Evolutionary conservation across 1,139 yeast genomes (phyloP).

Genomic region (Candida sp.): DNA sequence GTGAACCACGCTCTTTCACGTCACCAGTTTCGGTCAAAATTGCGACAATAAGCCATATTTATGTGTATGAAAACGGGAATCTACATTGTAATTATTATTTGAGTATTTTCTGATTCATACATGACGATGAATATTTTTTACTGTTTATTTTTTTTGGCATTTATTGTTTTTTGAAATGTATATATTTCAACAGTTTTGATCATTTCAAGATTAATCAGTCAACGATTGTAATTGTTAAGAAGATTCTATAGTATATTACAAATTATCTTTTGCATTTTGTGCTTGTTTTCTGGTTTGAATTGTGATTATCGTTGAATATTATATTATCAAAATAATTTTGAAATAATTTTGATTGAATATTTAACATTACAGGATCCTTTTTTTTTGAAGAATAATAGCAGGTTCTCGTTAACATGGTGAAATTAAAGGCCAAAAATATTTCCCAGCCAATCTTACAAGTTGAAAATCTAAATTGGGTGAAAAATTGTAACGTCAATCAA

Average conservation of each 20-base stretch:
- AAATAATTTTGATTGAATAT: too few relatives aligned
- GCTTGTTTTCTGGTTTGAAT: too few relatives aligned
- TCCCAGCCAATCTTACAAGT: slow-evolving; percentile 12
- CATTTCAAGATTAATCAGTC: slow-evolving; percentile 13
- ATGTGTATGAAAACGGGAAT: neutral
- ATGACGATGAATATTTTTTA: neutral
- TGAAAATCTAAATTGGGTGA: neutral
- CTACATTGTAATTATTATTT: neutral
- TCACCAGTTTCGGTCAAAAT: neutral
- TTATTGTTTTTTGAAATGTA: too few relatives aligned
- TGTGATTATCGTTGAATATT: too few relatives aligned
- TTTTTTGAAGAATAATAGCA: too few relatives aligned
- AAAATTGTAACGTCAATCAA: neutral
- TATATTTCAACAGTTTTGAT: neutral
- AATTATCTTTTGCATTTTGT: too few relatives aligned
- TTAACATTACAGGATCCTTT: too few relatives aligned
- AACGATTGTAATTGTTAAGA: too few relatives aligned
- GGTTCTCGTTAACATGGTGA: too few relatives aligned
- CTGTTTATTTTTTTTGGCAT: neutral
- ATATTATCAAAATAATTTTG: too few relatives aligned
- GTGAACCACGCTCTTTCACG: too few relatives aligned
- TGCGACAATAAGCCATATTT: neutral
- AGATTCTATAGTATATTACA: too few relatives aligned
- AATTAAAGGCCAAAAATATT: slow-evolving; percentile 11
- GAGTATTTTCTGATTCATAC: neutral